Evolutionary conservation across 2,329 filamentous ascomycete species (phyloP), one percentile per base, ranked within the genome.

Genomic region (Talaromyces sp.): DNA sequence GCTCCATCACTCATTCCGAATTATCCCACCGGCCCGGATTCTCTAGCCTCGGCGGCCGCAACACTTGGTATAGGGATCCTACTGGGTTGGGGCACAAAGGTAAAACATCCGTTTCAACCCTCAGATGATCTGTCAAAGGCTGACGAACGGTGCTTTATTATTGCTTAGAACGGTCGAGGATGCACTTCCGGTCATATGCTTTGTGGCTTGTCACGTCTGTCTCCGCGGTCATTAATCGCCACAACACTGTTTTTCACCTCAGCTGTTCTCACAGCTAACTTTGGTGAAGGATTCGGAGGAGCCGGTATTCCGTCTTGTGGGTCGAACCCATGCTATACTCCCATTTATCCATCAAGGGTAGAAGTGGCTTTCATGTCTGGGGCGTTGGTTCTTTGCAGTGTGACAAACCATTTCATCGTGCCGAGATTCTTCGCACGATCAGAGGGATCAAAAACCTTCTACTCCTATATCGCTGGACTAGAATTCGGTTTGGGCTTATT

Each of bases 161-260:
- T 5, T 36, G 9, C 9, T n/a, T 47, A 79, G 76, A 74, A 73
- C 58, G 74, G 71, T 44, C 73, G 75, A 49, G 80, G 80, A 16
- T 83, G 80, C 59, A 82, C 80, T 9, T 82, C 80, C 2, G 80
- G 80, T 47, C 80, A 83, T 59, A 81, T 82, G 77, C 75, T 83
- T 29, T 82, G 80, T 55, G 80, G 80, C 1, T 61, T 82, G 4
- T 74, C 78, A 4, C 74, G 79, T 36, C 69, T 80, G 22, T 81
- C 76, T 13, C 69, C 72, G n/a, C 75, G 79, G 43, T 82, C 80
- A 13, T 55, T 78, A 4, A 71, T 77, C 49, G 78, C 80, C 41
- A 77, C 76, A 1, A 69, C 67, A 11, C 63, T 73, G 20, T 79
- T 79, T 67, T 78, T 78, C 65, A 67, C 65, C 9, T 68, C 72